A percentile compares a stretch with the other conserved stretches of the same genome.
These are phyloP conservation scores for Solanum dulcamara DNA, from an alignment of 257 asterid species.

Conservation along the genomic window DNA sequence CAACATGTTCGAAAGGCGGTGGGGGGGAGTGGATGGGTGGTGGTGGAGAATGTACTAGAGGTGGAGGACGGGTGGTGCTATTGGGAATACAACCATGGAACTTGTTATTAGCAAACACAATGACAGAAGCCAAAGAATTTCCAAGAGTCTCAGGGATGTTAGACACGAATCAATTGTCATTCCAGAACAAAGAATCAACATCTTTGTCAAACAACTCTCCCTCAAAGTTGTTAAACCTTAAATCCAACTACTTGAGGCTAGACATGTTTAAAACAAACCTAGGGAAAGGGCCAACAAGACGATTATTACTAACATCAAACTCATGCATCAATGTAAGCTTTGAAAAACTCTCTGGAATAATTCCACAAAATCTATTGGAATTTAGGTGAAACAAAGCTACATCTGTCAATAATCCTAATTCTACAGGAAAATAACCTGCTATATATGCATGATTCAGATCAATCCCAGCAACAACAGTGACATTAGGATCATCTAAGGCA, in stretches of 20 bases:
- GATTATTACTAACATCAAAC: slow-evolving; percentile 24
- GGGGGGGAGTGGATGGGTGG: not conserved
- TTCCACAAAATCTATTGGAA: slow-evolving; percentile 29
- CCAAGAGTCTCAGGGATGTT: slow-evolving; percentile 21
- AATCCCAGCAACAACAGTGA: slow-evolving; percentile 21
- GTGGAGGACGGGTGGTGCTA: not conserved
- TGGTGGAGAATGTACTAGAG: not conserved
- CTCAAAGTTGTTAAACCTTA: slow-evolving; percentile 27
- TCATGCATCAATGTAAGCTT: slow-evolving; percentile 12
- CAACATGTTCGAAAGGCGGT: not conserved
- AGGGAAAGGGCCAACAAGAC: slow-evolving; percentile 23
- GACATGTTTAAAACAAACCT: slow-evolving; percentile 3
- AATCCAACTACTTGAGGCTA: slow-evolving; percentile 17
- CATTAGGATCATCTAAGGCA: slow-evolving; percentile 6
- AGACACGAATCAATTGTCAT: slow-evolving; percentile 15
- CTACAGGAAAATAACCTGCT: slow-evolving; percentile 29
- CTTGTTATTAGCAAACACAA: slow-evolving; percentile 21
- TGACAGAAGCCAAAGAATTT: slow-evolving; percentile 22
- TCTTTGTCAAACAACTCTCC: slow-evolving; percentile 12
- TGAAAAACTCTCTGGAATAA: slow-evolving; percentile 16
- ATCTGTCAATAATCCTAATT: slow-evolving; percentile 24
- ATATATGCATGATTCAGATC: slow-evolving; percentile 25
- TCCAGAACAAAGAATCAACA: slow-evolving; percentile 24
- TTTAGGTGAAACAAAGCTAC: slow-evolving; percentile 19
- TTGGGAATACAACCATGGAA: slow-evolving; percentile 27